These are phyloP conservation scores for Gossypium rotundifolium DNA, from an alignment of 345 rosid species.

Conservation along the genomic window DNA sequence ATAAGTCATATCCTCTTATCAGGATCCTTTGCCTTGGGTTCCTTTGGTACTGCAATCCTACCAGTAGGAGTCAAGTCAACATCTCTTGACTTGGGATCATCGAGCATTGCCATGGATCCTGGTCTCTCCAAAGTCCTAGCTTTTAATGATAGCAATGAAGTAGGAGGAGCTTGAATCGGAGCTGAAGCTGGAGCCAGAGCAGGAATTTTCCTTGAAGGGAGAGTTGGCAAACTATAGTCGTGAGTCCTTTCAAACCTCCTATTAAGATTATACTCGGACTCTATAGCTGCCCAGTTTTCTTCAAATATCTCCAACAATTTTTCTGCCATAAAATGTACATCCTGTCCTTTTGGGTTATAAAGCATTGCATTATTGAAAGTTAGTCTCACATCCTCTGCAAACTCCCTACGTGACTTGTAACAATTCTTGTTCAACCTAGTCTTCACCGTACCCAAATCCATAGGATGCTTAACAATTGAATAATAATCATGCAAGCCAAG, in stretches of 20 bases:
- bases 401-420: conserved; percentile 65
- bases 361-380: conserved; percentile 79
- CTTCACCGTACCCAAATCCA: conserved; percentile 94
- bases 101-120: conserved; percentile 35
- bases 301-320: conserved; percentile 51
- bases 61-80: conserved; percentile 19
- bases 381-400: conserved; percentile 80
- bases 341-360: conserved; percentile 84
- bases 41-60: conserved; percentile 30
- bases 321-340: conserved; percentile 69
- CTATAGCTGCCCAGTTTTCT: conserved; percentile 54
- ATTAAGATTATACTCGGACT: conserved; percentile 30
- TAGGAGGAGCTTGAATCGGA: conserved; percentile 4
- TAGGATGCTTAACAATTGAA: conserved; percentile 63
- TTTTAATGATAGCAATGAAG: conserved; percentile 16
- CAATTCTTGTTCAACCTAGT: conserved; percentile 48
- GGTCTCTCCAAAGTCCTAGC: conserved; percentile 30
- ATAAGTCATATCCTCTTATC: conserved; percentile 58
- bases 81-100: conserved; percentile 25
- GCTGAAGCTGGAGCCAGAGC: conserved; percentile 6
- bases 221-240: conserved; percentile 21
- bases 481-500: conserved; percentile 76
- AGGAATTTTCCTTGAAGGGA: conserved; percentile 22
- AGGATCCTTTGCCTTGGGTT: conserved; percentile 37
- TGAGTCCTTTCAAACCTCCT: conserved; percentile 21